Percentiles rank a stretch among this genome's conserved stretches.
Evolutionary conservation across 116 monocot genomes (phyloP).

Genomic region (Iris pallida): DNA sequence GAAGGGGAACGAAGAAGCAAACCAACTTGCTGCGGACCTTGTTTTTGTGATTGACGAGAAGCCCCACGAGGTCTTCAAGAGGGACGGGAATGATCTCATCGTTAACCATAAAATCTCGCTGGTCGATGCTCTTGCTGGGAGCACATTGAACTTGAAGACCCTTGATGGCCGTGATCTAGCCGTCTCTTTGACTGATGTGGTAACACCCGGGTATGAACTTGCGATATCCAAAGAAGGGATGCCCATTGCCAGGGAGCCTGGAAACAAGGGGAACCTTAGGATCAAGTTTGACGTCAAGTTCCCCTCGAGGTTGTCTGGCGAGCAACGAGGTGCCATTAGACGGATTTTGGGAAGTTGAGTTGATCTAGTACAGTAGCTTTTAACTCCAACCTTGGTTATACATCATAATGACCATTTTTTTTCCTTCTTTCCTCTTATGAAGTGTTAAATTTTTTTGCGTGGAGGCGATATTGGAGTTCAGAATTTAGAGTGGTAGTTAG

Average conservation of each 20-base stretch:
- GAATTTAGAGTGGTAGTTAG: constrained; percentile 1
- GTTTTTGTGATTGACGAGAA: constrained; percentile 43
- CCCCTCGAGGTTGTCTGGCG: constrained; percentile 22
- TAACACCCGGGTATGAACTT: constrained; percentile 30
- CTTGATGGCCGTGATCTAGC: constrained; percentile 24
- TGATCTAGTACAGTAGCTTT: no score
- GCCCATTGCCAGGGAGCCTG: constrained; percentile 32
- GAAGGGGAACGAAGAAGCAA: constrained; percentile 26
- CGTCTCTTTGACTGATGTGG: constrained; percentile 14
- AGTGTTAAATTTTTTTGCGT: no score
- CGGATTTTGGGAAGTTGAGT: not conserved
- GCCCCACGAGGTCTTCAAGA: constrained; percentile 25
- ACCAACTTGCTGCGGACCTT: constrained; percentile 32
- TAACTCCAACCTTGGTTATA: no score
- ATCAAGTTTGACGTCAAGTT: constrained; percentile 38
- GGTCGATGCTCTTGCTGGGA: constrained; percentile 30
- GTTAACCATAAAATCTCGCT: constrained; percentile 23
- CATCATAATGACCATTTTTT: no score
- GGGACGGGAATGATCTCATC: constrained; percentile 36
- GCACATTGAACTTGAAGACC: constrained; percentile 23
- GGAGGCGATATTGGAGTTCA: not conserved
- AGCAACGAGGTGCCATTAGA: constrained; percentile 21
- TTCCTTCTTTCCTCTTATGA: no score
- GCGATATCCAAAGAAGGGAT: constrained; percentile 33
- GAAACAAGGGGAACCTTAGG: constrained; percentile 28